These are phyloP conservation scores for Nakazawaea molendinolei DNA, from an alignment of 805 yeast genomes.

Conservation along the genomic window DNA sequence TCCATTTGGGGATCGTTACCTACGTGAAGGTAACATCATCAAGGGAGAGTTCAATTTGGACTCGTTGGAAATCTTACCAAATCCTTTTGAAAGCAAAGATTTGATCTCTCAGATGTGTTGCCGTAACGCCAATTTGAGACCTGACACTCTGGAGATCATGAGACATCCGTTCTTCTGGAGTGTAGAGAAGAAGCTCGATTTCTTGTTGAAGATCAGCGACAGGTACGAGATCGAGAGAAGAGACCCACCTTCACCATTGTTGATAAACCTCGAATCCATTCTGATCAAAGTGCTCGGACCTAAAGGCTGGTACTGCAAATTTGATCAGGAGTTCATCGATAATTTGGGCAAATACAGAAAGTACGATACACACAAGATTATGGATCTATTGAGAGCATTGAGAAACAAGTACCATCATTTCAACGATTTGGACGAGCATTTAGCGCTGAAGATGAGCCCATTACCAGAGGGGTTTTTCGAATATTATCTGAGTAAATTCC, in stretches of 20 bases:
- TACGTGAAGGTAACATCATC: conserved; percentile 84
- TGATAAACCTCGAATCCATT: conserved; percentile 46
- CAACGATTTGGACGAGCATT: conserved; percentile 72
- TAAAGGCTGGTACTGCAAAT: conserved; percentile 70
- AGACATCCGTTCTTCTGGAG: conserved; percentile 91
- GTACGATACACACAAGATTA: conserved; percentile 67
- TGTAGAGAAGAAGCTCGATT: conserved; percentile 65
- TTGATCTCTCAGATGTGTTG: conserved; percentile 68
- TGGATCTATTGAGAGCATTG: conserved; percentile 84
- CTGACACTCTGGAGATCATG: conserved; percentile 60
- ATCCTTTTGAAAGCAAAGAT: conserved; percentile 61
- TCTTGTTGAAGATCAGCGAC: conserved; percentile 82
- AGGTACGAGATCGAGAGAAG: conserved; percentile 80
- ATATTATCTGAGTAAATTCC: conserved; percentile 72
- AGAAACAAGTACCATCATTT: conserved; percentile 93
- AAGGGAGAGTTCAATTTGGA: conserved; percentile 51
- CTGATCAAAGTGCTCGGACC: conserved; percentile 46
- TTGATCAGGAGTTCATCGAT: conserved; percentile 68
- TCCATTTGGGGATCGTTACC: conserved; percentile 91
- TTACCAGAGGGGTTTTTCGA: conserved; percentile 79
- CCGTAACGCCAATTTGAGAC: conserved; percentile 61
- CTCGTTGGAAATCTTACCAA: conserved; percentile 37
- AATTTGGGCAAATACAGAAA: conserved; percentile 89
- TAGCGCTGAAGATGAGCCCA: conserved; percentile 64
- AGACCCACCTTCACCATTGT: conserved; percentile 65